Conservation (phyloP, 139 green algal genomes). For the Volvox reticuliferus region DNA sequence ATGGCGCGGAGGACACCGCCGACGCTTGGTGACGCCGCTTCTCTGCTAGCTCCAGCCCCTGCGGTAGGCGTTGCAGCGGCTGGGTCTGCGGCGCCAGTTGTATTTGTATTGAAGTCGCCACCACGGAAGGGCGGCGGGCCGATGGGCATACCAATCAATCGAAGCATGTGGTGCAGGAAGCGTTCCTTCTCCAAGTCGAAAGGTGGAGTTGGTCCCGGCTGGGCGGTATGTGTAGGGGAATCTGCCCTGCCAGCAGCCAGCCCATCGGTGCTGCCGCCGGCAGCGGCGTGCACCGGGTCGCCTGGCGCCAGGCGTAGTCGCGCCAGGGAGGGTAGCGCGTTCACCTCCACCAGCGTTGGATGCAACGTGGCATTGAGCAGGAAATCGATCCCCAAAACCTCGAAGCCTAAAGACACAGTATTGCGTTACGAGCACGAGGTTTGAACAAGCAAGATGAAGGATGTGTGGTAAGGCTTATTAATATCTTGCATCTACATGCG, state of each 20-base stretch:
- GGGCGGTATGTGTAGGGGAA: too few species aligned
- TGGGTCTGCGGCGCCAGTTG: neutral
- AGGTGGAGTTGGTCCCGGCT: neutral
- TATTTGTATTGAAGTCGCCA: neutral
- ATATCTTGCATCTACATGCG: too few species aligned
- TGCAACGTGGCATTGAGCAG: slow-evolving; percentile 72
- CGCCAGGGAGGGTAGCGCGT: slow-evolving; percentile 77
- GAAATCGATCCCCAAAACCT: slow-evolving; percentile 82
- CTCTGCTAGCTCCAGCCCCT: neutral
- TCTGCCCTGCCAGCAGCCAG: neutral
- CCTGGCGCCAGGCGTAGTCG: slow-evolving; percentile 1
- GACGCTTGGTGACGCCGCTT: neutral
- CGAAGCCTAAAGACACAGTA: slow-evolving; percentile 25
- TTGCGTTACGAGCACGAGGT: too few species aligned
- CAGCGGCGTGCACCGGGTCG: neutral
- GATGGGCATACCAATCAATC: slow-evolving; percentile 64
- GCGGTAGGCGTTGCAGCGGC: neutral
- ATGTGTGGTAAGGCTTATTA: too few species aligned
- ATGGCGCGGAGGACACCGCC: slow-evolving; percentile 17
- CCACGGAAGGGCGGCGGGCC: neutral
- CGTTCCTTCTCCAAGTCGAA: slow-evolving; percentile 81
- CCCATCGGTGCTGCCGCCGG: neutral
- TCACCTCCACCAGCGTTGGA: slow-evolving; percentile 83
- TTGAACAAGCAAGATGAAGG: too few species aligned
- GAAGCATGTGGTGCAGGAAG: slow-evolving; percentile 68